Base-by-base conservation (phyloP, 148 eudicot species). In the Persicaria tinctoria region DNA sequence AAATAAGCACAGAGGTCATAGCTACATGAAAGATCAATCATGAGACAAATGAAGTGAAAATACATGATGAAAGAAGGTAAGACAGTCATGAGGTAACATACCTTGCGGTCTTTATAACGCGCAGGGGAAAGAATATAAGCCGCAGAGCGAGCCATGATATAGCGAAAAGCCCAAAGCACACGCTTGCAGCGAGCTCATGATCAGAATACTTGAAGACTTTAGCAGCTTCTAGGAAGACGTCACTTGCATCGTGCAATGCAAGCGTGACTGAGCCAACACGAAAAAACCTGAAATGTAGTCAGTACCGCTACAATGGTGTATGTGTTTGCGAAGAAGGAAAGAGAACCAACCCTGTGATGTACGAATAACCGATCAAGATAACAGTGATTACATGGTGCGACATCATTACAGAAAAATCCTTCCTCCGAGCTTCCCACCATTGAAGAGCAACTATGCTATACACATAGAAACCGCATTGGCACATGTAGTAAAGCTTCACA, bases 201-300 rank as follows among this genome's bases (percentile, higher is more conserved):
- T 87, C 93, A n/a, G 97, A 89, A 78, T 95, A 95, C 78, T 95
- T 95, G 62, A 88, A 92, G 72, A 95, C 80, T 77, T 95, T 95
- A 63, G 99, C 99, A 76, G 86, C 97, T 87, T 95, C 99, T 79
- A 95, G 77, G 74, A 95, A 92, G 47, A 95, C 87, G 77, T 95
- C 99, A 77, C 97, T 89, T 49, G 87, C 99, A 80, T 95, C 99
- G 78, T 95, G 99, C 84, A 95, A 84, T 6, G 92, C 99, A 74
- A 95, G 87, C 59, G 92, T 63, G 54, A 95, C 80, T 23, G 87
- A 80, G 49, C 99, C 99, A 78, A 92, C 74, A 76, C 94, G 86
- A 76, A 90, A 92, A 81, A 95, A 89, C 74, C 99, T 95, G 85
- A 16, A 68, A 12, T 45, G 32, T 20, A 73, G 45, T 10, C 45